Conservation (phyloP, 2,329 filamentous ascomycete genomes). For the Lasiodiplodia sp. region DNA sequence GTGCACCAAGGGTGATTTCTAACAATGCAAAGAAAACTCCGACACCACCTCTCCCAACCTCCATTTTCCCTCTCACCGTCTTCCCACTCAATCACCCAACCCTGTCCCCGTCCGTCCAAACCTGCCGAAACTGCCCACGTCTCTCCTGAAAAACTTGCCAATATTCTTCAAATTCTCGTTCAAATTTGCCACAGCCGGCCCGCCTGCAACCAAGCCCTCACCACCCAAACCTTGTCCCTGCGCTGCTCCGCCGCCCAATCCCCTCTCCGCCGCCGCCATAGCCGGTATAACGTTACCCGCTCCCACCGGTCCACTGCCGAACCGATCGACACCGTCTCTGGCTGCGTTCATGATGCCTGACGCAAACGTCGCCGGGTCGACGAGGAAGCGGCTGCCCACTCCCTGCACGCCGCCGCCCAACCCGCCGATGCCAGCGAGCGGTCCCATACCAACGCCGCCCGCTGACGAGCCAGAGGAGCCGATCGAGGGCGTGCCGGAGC, state of each 20-base stretch:
- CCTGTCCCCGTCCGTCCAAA: constrained; percentile 40
- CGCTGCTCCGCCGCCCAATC: too few relatives aligned
- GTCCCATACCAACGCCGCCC: constrained; percentile 52
- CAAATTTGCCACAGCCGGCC: constrained; percentile 69
- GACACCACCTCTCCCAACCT: neutral
- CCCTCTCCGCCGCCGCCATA: constrained; percentile 33
- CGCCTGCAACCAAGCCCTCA: constrained; percentile 34
- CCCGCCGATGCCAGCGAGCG: constrained; percentile 51
- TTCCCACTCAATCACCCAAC: neutral
- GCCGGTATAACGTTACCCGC: constrained; percentile 43
- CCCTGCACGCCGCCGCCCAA: constrained; percentile 44
- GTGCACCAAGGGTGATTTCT: neutral
- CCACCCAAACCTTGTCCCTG: constrained; percentile 41
- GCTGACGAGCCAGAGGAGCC: constrained; percentile 53
- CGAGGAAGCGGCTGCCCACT: constrained; percentile 60
- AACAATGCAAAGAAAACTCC: neutral
- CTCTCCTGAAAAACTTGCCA: constrained; percentile 92
- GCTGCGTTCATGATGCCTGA: constrained; percentile 89
- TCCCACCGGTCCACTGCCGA: constrained; percentile 63
- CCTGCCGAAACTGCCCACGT: constrained; percentile 66
- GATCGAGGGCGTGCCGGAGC: constrained; percentile 44
- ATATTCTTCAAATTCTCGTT: constrained; percentile 96
- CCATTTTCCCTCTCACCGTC: neutral
- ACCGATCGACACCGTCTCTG: constrained; percentile 79
- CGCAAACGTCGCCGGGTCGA: constrained; percentile 79